Evolutionary conservation across 75 land plant genomes (phyloP).

Genomic region (Ceratopteris richardii): DNA sequence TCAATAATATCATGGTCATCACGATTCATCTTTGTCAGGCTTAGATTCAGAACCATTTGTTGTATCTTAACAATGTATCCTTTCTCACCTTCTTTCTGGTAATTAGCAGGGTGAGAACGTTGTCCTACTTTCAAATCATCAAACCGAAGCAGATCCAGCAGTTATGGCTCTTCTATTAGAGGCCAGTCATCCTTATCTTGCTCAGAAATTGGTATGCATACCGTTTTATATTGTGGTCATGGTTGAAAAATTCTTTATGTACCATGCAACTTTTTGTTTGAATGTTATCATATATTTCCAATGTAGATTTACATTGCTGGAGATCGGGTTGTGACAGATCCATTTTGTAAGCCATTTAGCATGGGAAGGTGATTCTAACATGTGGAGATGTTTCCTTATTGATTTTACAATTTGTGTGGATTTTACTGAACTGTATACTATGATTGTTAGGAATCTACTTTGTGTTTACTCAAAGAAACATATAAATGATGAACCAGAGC

Average conservation of each 20-base stretch:
- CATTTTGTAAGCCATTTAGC: constrained; percentile 97
- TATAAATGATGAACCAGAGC: constrained; percentile 76
- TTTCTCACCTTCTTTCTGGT: no score
- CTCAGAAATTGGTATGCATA: constrained; percentile 65
- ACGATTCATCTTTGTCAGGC: no score
- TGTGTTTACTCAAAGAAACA: constrained; percentile 97
- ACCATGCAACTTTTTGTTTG: no score
- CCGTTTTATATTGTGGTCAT: no score
- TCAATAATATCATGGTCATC: no score
- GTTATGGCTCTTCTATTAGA: constrained; percentile 81
- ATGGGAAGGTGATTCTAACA: constrained; percentile 78
- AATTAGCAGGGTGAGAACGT: constrained; percentile 78
- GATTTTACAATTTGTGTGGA: neutral
- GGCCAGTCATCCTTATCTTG: constrained; percentile 45
- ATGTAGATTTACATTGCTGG: constrained; percentile 85
- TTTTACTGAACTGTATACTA: neutral
- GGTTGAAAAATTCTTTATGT: no score
- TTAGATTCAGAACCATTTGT: no score
- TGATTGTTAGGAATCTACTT: constrained; percentile 59
- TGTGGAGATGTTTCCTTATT: constrained; percentile 1
- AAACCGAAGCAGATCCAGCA: constrained; percentile 99
- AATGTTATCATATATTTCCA: no score
- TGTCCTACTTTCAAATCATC: constrained; percentile 81
- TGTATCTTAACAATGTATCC: no score
- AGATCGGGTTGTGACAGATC: constrained; percentile 85